Evolutionary conservation across 164 flowering plant species (phyloP).

Genomic region (Vitis labrusca): DNA sequence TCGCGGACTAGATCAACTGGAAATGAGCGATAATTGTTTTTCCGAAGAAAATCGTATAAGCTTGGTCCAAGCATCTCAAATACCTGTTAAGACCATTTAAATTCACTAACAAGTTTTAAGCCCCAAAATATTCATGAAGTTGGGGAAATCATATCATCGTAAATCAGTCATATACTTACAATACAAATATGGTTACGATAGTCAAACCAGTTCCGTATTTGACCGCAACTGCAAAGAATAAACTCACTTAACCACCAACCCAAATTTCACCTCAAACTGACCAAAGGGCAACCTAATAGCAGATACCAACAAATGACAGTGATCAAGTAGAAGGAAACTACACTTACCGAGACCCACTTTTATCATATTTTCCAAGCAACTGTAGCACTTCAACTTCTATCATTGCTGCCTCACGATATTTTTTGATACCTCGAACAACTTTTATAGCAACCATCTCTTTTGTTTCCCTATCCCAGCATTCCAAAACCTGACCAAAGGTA

Average conservation of each 20-base stretch:
- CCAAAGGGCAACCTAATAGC: background rate
- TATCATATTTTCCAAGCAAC: slow-evolving; percentile 38
- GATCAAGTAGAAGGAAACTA: background rate
- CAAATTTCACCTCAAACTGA: background rate
- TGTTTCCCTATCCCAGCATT: slow-evolving; percentile 48
- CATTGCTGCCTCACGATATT: slow-evolving; percentile 52
- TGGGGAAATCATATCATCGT: slow-evolving; percentile 16
- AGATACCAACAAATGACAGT: background rate
- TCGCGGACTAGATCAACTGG: slow-evolving; percentile 64
- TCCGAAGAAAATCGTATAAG: slow-evolving; percentile 57
- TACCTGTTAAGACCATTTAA: slow-evolving; percentile 47
- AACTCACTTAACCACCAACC: slow-evolving; percentile 18
- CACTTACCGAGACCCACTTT: slow-evolving; percentile 32
- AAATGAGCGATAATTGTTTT: slow-evolving; percentile 55
- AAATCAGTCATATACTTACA: slow-evolving; percentile 30
- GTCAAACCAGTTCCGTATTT: slow-evolving; percentile 27
- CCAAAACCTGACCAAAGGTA: slow-evolving; percentile 54
- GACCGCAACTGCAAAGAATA: slow-evolving; percentile 12
- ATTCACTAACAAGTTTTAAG: slow-evolving; percentile 21
- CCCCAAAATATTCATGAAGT: slow-evolving; percentile 13
- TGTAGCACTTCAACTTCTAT: slow-evolving; percentile 45
- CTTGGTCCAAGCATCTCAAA: slow-evolving; percentile 73
- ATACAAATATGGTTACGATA: slow-evolving; percentile 43
- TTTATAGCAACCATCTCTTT: slow-evolving; percentile 48
- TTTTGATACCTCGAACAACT: slow-evolving; percentile 43